Evolutionary conservation across 148 eudicot genomes (phyloP), one percentile per base, ranked within the genome.

Genomic region (Linanthus parryae): DNA sequence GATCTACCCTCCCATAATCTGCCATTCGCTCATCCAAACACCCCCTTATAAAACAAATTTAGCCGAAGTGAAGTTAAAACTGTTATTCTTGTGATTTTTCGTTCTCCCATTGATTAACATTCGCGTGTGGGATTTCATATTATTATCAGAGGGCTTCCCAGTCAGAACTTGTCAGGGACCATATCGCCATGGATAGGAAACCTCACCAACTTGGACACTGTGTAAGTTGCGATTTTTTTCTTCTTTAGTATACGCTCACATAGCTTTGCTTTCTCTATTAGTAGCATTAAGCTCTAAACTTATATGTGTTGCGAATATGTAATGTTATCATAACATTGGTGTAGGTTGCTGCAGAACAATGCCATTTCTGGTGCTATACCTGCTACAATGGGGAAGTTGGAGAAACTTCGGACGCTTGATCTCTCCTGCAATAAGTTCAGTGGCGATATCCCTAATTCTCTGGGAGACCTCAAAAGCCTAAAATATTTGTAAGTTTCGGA

Each of bases 331-430:
- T n/a, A n/a, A n/a, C n/a, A n/a, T n/a, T n/a, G n/a, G n/a, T 61
- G 44, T 63, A 90, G 97, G 70, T 69, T 73, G 72, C 72, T 90
- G 65, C 97, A 90, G 51, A 85, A 85, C 59, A 90, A 85, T 70
- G 77, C 61, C 23, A 71, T 89, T 69, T 68, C 79, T 28, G 95
- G 97, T 44, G 69, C 70, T 28, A 82, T 89, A 58, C 87, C 97
- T 28, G 68, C 57, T 64, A 70, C 69, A 42, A 71, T 89, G 39
- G 85, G 88, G 56, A 80, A 70, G 66, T 59, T 89, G 50, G 73
- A 75, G 64, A 80, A 78, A 73, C 97, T 90, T 72, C 82, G 72
- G 45, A 82, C 91, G 17, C 77, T 90, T 26, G 97, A 90, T 68
- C 95, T 90, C 54, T 90, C 97, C 34, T 70, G 67, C 71, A 85